A percentile compares a stretch with the other conserved stretches of the same genome.
phyloP scores from a whole-genome alignment of 1,284 basidiomycete genomes.

The Sporisorium scitamineum region DNA sequence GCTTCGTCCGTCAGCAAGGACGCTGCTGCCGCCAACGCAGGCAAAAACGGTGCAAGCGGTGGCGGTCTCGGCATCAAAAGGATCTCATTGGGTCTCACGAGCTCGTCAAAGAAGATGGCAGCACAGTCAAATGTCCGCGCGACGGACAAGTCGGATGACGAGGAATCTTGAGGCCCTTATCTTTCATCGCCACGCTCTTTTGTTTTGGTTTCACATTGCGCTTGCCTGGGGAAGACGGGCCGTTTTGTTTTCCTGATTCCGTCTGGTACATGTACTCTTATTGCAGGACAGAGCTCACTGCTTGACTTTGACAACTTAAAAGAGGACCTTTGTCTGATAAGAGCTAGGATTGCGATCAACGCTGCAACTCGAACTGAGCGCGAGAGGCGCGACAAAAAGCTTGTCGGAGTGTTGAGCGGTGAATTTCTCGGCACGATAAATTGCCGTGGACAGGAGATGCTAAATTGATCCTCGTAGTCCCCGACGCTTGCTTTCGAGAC shows the following conservation, averaged over 20 bases:
- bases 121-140: conserved; percentile 41
- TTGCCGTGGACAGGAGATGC: neutral
- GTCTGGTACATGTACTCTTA: conserved; percentile 30
- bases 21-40: neutral
- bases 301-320: neutral
- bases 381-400: no score
- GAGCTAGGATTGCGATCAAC: neutral
- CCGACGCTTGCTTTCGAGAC: neutral
- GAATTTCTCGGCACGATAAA: conserved; percentile 18
- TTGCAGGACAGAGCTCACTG: conserved; percentile 33
- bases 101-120: conserved; percentile 49
- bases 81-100: conserved; percentile 47
- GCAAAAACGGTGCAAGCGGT: conserved; percentile 25
- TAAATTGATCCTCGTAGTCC: neutral
- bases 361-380: neutral
- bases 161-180: conserved; percentile 25
- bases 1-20: conserved; percentile 5
- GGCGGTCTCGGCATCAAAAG: conserved; percentile 44
- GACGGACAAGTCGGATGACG: conserved; percentile 29
- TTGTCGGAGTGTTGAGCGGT: conserved; percentile 23
- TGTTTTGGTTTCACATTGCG: conserved; percentile 3
- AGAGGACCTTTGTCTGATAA: neutral
- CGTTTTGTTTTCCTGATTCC: neutral
- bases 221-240: conserved; percentile 21
- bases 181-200: no score